Conservation (phyloP, 1,284 basidiomycete species). For the Moniliella sp. region DNA sequence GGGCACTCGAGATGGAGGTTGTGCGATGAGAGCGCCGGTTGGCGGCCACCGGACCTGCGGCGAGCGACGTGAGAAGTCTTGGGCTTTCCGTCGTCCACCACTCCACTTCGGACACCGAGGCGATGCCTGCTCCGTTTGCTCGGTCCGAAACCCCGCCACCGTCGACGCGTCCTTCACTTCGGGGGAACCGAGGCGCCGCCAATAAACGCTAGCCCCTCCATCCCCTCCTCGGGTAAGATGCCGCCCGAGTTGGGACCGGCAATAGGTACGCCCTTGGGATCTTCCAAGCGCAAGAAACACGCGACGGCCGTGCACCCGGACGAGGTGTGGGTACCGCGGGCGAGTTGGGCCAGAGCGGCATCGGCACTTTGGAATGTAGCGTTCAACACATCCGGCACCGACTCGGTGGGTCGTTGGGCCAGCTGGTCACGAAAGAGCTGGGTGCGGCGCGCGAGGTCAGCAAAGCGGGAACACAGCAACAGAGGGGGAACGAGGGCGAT, state of each 20-base stretch:
- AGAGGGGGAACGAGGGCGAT: too few species aligned
- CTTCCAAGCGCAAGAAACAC: slow-evolving; percentile 82
- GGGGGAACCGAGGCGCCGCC: neutral
- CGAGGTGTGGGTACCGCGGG: slow-evolving; percentile 69
- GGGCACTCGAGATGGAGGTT: slow-evolving; percentile 2
- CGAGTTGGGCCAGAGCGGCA: slow-evolving; percentile 53
- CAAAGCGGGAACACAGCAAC: neutral
- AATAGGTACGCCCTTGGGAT: slow-evolving; percentile 36
- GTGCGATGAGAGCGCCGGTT: neutral
- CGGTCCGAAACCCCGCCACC: neutral
- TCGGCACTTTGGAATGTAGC: slow-evolving; percentile 82
- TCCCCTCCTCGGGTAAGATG: neutral
- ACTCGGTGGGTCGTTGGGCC: slow-evolving; percentile 36
- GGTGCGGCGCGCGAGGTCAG: too few species aligned
- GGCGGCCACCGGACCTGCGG: neutral
- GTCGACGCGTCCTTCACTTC: neutral
- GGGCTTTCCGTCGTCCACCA: neutral
- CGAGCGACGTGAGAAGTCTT: neutral
- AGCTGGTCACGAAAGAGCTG: slow-evolving; percentile 37
- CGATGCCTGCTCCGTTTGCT: neutral
- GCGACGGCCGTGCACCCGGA: slow-evolving; percentile 93
- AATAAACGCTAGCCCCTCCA: too few species aligned
- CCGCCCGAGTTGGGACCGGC: slow-evolving; percentile 4
- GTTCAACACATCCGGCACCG: slow-evolving; percentile 74
- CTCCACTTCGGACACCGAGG: neutral